Conservation (phyloP, 306 rosid genomes). For the Gastrolobium bilobum region DNA sequence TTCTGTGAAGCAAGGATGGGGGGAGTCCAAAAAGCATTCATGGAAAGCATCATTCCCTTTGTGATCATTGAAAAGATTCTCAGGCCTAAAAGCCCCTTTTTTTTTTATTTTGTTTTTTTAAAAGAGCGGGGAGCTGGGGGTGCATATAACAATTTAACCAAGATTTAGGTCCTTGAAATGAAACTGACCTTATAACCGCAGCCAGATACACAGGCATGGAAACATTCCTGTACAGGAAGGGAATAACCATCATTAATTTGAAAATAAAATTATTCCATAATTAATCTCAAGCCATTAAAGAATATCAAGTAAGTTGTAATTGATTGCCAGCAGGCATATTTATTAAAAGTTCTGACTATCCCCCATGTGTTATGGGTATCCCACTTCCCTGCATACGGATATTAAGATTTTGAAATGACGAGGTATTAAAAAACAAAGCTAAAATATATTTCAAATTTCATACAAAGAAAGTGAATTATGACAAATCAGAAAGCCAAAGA, state of each 20-base stretch:
- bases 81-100: not conserved
- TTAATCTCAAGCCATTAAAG: conserved; percentile 14
- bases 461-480: not conserved
- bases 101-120: not conserved
- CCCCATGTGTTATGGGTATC: not conserved
- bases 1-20: not conserved
- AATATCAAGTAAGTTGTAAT: conserved; percentile 16
- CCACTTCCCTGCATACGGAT: conserved; percentile 1
- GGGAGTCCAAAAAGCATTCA: not conserved
- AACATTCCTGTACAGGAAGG: conserved; percentile 74
- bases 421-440: not conserved
- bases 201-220: conserved; percentile 91
- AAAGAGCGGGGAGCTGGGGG: not conserved
- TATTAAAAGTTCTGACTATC: not conserved
- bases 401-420: not conserved
- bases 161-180: conserved; percentile 24
- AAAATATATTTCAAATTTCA: not conserved
- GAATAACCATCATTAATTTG: conserved; percentile 42
- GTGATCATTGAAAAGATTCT: conserved; percentile 11
- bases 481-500: not conserved
- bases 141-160: conserved; percentile 8
- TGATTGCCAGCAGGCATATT: not conserved
- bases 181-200: conserved; percentile 90
- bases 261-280: conserved; percentile 3
- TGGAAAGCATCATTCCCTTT: not conserved